phyloP scores from a whole-genome alignment of 2,329 filamentous ascomycete genomes.

The Colletotrichum godetiae region DNA sequence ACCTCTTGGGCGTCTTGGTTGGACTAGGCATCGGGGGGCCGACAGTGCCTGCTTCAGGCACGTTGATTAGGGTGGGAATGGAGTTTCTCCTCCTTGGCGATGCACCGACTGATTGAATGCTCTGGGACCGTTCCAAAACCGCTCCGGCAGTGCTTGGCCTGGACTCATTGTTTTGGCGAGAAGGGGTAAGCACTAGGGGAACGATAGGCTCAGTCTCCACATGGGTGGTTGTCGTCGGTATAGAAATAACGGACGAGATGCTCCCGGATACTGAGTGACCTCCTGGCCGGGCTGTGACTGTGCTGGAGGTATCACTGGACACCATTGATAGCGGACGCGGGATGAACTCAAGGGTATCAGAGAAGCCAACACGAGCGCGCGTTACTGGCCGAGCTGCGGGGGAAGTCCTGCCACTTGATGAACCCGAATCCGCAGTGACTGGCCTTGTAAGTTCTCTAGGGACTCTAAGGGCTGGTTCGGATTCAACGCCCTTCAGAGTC shows the following conservation, averaged over 20 bases:
- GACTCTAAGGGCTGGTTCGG: slow-evolving; percentile 33
- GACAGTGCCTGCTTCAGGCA: slow-evolving; percentile 47
- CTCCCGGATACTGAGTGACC: slow-evolving; percentile 81
- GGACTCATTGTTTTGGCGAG: slow-evolving; percentile 57
- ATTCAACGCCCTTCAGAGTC: slow-evolving; percentile 33
- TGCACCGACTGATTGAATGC: slow-evolving; percentile 45
- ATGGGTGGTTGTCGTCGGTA: slow-evolving; percentile 55
- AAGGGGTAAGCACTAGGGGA: slow-evolving; percentile 51
- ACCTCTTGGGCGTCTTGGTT: slow-evolving; percentile 65
- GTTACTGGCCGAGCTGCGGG: slow-evolving; percentile 51
- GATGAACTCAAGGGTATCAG: slow-evolving; percentile 85
- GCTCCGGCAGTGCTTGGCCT: slow-evolving; percentile 79
- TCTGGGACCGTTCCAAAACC: slow-evolving; percentile 67
- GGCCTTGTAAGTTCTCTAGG: slow-evolving; percentile 23
- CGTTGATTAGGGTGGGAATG: slow-evolving; percentile 63
- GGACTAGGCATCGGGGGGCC: slow-evolving; percentile 57
- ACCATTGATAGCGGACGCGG: slow-evolving; percentile 85
- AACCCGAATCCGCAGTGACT: slow-evolving; percentile 35
- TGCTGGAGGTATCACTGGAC: slow-evolving; percentile 86
- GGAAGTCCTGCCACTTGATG: slow-evolving; percentile 34
- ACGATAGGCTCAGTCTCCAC: slow-evolving; percentile 25
- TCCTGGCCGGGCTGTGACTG: slow-evolving; percentile 72
- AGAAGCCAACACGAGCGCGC: slow-evolving; percentile 81
- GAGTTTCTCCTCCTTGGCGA: slow-evolving; percentile 68
- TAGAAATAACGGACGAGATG: slow-evolving; percentile 80